Evolutionary conservation across 225 moss, liverwort and hornwort genomes (phyloP).

Genomic region (Rhytidiadelphus loreus): DNA sequence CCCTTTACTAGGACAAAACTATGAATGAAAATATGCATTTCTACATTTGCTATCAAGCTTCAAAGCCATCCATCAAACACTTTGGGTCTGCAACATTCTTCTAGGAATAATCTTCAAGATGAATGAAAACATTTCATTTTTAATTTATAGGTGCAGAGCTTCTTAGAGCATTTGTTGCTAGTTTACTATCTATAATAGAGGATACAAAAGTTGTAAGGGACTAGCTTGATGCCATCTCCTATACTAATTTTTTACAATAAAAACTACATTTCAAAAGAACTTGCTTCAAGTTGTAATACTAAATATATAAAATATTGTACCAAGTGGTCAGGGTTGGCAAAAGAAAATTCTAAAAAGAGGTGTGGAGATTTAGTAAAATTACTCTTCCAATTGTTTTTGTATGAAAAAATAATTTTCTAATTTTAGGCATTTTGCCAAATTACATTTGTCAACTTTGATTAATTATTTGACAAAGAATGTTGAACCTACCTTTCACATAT

Average conservation of each 20-base stretch:
- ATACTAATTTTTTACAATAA: not conserved
- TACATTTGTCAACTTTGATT: not conserved
- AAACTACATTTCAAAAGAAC: not conserved
- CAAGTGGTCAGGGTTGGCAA: rapidly evolving
- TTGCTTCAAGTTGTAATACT: not conserved
- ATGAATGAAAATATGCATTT: too few species aligned
- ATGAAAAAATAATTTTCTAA: not conserved
- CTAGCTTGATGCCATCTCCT: rapidly evolving
- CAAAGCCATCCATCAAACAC: not conserved
- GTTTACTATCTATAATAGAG: not conserved
- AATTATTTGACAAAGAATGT: not conserved
- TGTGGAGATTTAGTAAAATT: rapidly evolving
- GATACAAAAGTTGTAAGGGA: not conserved
- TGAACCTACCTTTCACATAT: rapidly evolving
- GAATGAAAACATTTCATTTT: not conserved
- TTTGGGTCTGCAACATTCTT: not conserved
- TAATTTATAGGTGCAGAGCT: not conserved
- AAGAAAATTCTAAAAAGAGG: not conserved
- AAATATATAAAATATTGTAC: not conserved
- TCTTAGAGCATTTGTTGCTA: not conserved
- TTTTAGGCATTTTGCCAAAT: not conserved
- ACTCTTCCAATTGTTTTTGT: not conserved
- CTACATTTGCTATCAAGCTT: not conserved
- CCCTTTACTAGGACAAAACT: not conserved
- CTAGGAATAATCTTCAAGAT: not conserved